Percentiles rank a stretch among this genome's conserved stretches.
Conservation (phyloP, 345 rosid genomes). For the Trapa bicornis region DNA sequence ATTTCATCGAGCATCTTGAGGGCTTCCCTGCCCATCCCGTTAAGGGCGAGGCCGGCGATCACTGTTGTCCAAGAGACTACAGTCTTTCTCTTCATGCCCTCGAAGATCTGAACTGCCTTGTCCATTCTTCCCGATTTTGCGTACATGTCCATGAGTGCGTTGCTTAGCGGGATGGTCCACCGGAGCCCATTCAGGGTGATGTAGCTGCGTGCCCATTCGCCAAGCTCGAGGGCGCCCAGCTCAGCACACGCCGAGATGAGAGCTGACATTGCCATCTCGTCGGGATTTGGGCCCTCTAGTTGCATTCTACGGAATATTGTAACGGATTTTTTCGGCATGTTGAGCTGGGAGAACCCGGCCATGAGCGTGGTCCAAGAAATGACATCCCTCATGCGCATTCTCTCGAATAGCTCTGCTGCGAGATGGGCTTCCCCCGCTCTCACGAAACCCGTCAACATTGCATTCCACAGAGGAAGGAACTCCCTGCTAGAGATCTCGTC, state of each 20-base stretch:
- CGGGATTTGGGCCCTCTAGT: conserved; percentile 46
- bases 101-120: conserved; percentile 46
- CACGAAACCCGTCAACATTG: conserved; percentile 40
- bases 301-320: conserved; percentile 43
- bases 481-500: conserved; percentile 21
- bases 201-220: conserved; percentile 47
- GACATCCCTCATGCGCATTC: conserved; percentile 42
- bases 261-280: conserved; percentile 51
- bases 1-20: conserved; percentile 48
- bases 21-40: conserved; percentile 58
- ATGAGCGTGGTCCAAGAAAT: conserved; percentile 69
- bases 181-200: conserved; percentile 21
- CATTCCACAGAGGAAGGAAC: conserved; percentile 46
- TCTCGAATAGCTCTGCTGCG: conserved; percentile 36
- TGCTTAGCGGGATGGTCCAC: conserved; percentile 30
- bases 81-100: conserved; percentile 27
- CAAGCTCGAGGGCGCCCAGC: conserved; percentile 45
- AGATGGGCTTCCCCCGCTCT: conserved; percentile 33
- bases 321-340: conserved; percentile 38
- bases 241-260: conserved; percentile 63
- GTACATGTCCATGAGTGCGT: conserved; percentile 63
- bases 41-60: conserved; percentile 53
- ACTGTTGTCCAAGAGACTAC: conserved; percentile 64
- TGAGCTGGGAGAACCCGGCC: conserved; percentile 43
- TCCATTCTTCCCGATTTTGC: conserved; percentile 51